These are phyloP conservation scores for Plasmodium billcollinsi DNA, from an alignment of 169 alveolate species.

Conservation along the genomic window DNA sequence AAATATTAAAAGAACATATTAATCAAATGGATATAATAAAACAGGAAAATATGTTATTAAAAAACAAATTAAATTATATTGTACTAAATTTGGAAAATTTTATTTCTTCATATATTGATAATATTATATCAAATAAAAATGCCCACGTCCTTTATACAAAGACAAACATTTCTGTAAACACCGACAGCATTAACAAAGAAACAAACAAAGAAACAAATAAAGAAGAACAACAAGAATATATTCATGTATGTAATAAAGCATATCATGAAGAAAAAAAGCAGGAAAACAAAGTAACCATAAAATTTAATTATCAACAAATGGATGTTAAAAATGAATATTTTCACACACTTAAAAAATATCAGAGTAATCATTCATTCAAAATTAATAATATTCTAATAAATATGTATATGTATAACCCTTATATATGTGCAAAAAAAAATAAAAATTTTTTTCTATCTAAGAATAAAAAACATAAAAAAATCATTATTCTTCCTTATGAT, in stretches of 20 bases:
- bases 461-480: slow-evolving; percentile 25
- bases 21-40: slow-evolving; percentile 19
- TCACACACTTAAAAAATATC: slow-evolving; percentile 53
- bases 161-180: no score
- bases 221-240: neutral
- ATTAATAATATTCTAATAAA: slow-evolving; percentile 55
- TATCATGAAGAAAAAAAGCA: no score
- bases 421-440: slow-evolving; percentile 37
- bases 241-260: neutral
- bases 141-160: neutral
- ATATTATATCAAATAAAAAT: slow-evolving; percentile 2
- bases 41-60: slow-evolving; percentile 56
- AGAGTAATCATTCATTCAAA: slow-evolving; percentile 28
- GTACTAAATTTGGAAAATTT: slow-evolving; percentile 41
- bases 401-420: slow-evolving; percentile 72
- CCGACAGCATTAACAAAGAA: neutral
- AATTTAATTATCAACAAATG: slow-evolving; percentile 51
- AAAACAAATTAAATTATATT: slow-evolving; percentile 72
- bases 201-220: neutral
- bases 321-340: slow-evolving; percentile 60
- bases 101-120: slow-evolving; percentile 30
- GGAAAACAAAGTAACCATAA: slow-evolving; percentile 12
- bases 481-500: slow-evolving; percentile 73
- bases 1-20: slow-evolving; percentile 21
- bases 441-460: slow-evolving; percentile 14